Evolutionary conservation across 2,329 filamentous ascomycete species (phyloP).

Genomic region (Ascochyta clinopodiicola): DNA sequence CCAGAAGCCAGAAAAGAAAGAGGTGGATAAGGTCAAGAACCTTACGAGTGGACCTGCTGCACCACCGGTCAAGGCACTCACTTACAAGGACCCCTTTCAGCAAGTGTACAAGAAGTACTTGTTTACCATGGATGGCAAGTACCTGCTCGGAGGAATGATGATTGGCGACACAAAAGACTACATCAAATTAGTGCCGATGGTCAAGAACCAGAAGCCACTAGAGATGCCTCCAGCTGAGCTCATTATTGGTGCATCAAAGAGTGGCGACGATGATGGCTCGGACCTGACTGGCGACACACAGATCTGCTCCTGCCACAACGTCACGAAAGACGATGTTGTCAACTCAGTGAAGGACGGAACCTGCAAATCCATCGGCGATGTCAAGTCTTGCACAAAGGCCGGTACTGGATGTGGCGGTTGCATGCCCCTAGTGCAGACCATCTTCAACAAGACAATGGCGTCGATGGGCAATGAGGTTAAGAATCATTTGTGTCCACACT

Average conservation of each 20-base stretch:
- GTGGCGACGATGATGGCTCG: constrained; percentile 72
- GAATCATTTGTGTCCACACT: constrained; percentile 85
- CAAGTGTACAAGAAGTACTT: constrained; percentile 94
- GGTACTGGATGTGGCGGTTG: constrained; percentile 91
- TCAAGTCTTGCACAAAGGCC: constrained; percentile 91
- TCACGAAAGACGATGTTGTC: constrained; percentile 82
- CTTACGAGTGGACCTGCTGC: constrained; percentile 63
- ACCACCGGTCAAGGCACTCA: constrained; percentile 77
- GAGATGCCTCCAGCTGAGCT: constrained; percentile 81
- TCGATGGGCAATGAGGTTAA: constrained; percentile 86
- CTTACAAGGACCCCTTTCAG: constrained; percentile 86
- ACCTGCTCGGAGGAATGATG: constrained; percentile 95
- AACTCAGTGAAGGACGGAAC: constrained; percentile 75
- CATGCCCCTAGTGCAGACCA: constrained; percentile 84
- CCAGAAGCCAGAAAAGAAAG: constrained; percentile 55
- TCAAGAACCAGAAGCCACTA: constrained; percentile 80
- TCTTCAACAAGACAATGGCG: constrained; percentile 88
- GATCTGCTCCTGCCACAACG: constrained; percentile 92
- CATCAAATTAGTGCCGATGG: constrained; percentile 84
- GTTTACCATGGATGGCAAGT: constrained; percentile 88
- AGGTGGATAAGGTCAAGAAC: constrained; percentile 56
- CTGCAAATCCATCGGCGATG: constrained; percentile 80
- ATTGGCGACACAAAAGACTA: constrained; percentile 92
- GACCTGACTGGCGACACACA: constrained; percentile 86
- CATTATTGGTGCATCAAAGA: constrained; percentile 78